Percentiles rank a stretch among this genome's conserved stretches.
phyloP scores from a whole-genome alignment of 179 eudicot genomes.

The Nepenthes alata region DNA sequence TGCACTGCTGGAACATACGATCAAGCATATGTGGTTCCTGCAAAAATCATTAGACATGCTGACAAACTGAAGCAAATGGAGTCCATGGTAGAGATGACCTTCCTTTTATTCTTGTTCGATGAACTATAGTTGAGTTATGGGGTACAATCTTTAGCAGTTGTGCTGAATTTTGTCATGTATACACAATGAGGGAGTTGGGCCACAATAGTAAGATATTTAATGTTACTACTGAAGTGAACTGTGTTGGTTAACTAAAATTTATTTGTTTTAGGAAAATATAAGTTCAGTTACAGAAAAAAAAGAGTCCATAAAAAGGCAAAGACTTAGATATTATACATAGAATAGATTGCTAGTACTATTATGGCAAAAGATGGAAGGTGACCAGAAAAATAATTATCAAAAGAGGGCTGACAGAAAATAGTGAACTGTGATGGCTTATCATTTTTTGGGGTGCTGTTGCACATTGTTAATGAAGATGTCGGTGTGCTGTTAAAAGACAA shows the following conservation, averaged over 20 bases:
- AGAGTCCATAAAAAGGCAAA: no score
- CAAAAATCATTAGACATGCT: slow-evolving; percentile 86
- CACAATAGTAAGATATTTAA: no score
- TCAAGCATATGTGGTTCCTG: slow-evolving; percentile 92
- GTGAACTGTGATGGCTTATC: not conserved
- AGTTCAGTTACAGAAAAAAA: no score
- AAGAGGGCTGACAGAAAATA: not conserved
- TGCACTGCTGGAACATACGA: slow-evolving; percentile 85
- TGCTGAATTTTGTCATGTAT: no score
- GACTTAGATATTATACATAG: no score
- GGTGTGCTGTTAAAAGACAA: slow-evolving; percentile 50
- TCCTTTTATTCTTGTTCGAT: not conserved
- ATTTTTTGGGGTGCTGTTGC: slow-evolving; percentile 10
- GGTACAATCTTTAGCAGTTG: not conserved
- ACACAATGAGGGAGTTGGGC: no score
- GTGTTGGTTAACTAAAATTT: no score
- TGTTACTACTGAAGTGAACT: no score
- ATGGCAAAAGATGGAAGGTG: no score
- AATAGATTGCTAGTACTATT: no score
- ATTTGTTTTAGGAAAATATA: no score
- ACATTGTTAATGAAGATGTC: slow-evolving; percentile 59
- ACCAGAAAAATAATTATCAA: not conserved
- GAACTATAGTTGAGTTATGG: not conserved
- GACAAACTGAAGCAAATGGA: slow-evolving; percentile 78
- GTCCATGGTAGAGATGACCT: slow-evolving; percentile 48